Evolutionary conservation across 129 eudicot genomes (phyloP).

Genomic region (Dittrichia graveolens): DNA sequence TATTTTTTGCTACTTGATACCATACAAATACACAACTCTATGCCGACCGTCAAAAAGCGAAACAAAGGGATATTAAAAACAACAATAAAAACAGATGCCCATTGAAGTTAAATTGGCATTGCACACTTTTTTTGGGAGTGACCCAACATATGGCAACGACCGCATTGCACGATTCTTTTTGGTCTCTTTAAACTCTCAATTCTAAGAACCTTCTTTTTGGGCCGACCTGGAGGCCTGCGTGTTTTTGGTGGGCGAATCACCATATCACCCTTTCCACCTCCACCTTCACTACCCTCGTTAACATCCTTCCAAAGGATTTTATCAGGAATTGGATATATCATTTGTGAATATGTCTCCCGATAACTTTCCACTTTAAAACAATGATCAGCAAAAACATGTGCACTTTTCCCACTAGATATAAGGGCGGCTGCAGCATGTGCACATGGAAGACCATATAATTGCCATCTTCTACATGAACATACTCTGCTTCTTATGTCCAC

Average conservation of each 20-base stretch:
- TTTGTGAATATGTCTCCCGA: conserved; percentile 87
- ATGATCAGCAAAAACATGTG: conserved; percentile 82
- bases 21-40: conserved; percentile 43
- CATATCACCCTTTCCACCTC: conserved; percentile 54
- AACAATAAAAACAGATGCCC: conserved; percentile 13
- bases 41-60: conserved; percentile 36
- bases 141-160: conserved; percentile 97
- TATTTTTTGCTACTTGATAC: conserved; percentile 29
- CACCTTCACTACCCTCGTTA: conserved; percentile 57
- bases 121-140: conserved; percentile 97
- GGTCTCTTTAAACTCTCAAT: conserved; percentile 94
- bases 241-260: conserved; percentile 82
- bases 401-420: conserved; percentile 84
- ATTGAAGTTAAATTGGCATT: conserved; percentile 55
- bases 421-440: conserved; percentile 99
- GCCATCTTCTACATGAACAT: conserved; percentile 95
- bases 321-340: conserved; percentile 80
- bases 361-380: conserved; percentile 88
- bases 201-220: conserved; percentile 92
- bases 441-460: conserved; percentile 89
- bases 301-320: conserved; percentile 72
- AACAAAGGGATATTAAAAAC: conserved; percentile 25
- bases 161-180: conserved; percentile 93
- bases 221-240: conserved; percentile 97
- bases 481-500: conserved; percentile 84